These are phyloP conservation scores for Euphorbia lathyris DNA, from an alignment of 345 rosid species.

Conservation along the genomic window DNA sequence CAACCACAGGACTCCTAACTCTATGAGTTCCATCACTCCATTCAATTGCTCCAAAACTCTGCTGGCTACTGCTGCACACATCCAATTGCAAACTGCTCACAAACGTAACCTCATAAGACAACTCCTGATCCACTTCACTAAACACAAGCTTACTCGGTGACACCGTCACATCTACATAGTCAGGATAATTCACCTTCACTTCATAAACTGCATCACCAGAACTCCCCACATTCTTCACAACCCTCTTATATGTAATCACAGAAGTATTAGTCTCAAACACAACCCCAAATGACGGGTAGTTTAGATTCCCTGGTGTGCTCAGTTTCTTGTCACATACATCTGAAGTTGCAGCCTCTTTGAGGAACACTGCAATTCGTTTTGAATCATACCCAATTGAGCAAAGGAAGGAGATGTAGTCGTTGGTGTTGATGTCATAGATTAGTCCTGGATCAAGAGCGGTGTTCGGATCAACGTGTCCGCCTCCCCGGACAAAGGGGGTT, in stretches of 20 bases:
- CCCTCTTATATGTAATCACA: conserved; percentile 51
- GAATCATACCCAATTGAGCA: conserved; percentile 73
- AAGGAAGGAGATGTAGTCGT: conserved; percentile 61
- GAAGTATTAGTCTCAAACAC: conserved; percentile 28
- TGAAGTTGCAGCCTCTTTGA: conserved; percentile 39
- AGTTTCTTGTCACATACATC: conserved; percentile 35
- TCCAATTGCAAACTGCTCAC: conserved; percentile 35
- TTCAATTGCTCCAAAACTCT: conserved; percentile 61
- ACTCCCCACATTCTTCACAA: conserved; percentile 65
- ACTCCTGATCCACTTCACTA: conserved; percentile 35
- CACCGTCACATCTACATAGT: conserved; percentile 52
- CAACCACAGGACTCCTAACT: conserved; percentile 73
- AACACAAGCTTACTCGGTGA: conserved; percentile 67
- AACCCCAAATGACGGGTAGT: conserved; percentile 31
- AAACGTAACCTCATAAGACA: conserved; percentile 63
- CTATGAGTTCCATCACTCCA: conserved; percentile 75
- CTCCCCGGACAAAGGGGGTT: conserved; percentile 67
- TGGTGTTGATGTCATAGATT: conserved; percentile 56
- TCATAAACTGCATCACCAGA: conserved; percentile 53
- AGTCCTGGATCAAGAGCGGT: conserved; percentile 75
- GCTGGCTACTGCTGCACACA: conserved; percentile 26
- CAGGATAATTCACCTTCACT: conserved; percentile 53
- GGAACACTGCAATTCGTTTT: conserved; percentile 50
- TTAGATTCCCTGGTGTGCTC: conserved; percentile 33
- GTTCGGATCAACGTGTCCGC: conserved; percentile 88